A percentile compares a stretch with the other conserved stretches of the same genome.
These are phyloP conservation scores for Lobulomyces angularis DNA, from an alignment of 192 early-diverging fungal genomes.

Conservation along the genomic window DNA sequence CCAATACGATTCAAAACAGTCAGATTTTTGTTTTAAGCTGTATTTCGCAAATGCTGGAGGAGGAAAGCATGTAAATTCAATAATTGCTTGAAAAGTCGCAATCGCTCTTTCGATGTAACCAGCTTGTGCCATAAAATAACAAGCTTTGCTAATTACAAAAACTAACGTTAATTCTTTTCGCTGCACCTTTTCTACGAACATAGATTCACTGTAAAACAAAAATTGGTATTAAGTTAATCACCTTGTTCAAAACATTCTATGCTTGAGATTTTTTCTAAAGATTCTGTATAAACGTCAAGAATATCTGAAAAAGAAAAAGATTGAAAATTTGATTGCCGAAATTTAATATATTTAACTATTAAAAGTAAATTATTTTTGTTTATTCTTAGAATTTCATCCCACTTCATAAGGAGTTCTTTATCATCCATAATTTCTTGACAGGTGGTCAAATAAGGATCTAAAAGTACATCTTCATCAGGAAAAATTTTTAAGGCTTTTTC, in stretches of 20 bases:
- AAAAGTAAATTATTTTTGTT: slow-evolving; percentile 10
- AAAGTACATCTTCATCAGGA: slow-evolving; percentile 11
- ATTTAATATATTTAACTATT: slow-evolving; percentile 32
- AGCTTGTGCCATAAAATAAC: slow-evolving; percentile 9
- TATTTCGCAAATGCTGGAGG: slow-evolving; percentile 17
- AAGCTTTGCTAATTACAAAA: slow-evolving; percentile 18
- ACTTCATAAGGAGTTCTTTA: slow-evolving; percentile 7
- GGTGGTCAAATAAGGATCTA: slow-evolving; percentile 13
- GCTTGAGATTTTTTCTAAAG: slow-evolving; percentile 1
- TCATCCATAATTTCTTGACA: slow-evolving; percentile 18
- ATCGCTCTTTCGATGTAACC: slow-evolving; percentile 25
- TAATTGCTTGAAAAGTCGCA: slow-evolving; percentile 27
- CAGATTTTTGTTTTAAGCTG: slow-evolving; percentile 18
- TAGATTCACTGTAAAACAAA: background rate
- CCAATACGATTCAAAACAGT: slow-evolving; percentile 33
- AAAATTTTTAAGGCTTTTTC: slow-evolving; percentile 23
- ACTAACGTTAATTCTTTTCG: slow-evolving; percentile 13
- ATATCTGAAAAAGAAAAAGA: slow-evolving; percentile 18
- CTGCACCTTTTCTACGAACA: slow-evolving; percentile 1
- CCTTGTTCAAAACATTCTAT: background rate
- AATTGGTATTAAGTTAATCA: background rate
- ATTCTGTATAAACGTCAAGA: slow-evolving; percentile 21
- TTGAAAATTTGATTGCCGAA: slow-evolving; percentile 22
- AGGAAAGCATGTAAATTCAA: slow-evolving; percentile 33
- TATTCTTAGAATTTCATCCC: slow-evolving; percentile 22